phyloP scores from a whole-genome alignment of 2,329 filamentous ascomycete genomes.

The Pseudogymnoascus pannorum region DNA sequence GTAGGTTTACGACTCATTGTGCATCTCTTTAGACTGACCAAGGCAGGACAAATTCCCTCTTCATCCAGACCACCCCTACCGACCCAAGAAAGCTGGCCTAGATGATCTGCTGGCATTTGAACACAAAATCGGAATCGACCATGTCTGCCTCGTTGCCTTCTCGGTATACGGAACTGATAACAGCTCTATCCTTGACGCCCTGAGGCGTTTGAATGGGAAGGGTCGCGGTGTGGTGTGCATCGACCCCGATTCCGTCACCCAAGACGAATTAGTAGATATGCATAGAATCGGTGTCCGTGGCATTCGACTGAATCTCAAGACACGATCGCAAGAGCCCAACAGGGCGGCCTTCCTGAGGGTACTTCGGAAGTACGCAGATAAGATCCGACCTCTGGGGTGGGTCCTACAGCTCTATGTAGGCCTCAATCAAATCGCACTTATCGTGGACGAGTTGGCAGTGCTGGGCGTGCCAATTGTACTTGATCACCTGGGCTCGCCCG shows the following conservation, averaged over 20 bases:
- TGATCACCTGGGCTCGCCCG: slow-evolving; percentile 24
- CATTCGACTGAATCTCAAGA: slow-evolving; percentile 28
- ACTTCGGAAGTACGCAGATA: slow-evolving; percentile 21
- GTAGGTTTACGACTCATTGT: slow-evolving; percentile 16
- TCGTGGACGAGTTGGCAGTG: slow-evolving; percentile 21
- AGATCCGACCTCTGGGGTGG: slow-evolving; percentile 25
- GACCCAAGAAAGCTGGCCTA: slow-evolving; percentile 18
- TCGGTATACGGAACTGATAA: slow-evolving; percentile 30
- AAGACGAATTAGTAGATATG: slow-evolving; percentile 21
- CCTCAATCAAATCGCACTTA: slow-evolving; percentile 19
- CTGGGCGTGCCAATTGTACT: slow-evolving; percentile 24
- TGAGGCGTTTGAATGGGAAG: slow-evolving; percentile 19
- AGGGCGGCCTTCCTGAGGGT: slow-evolving; percentile 19
- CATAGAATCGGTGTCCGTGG: slow-evolving; percentile 26
- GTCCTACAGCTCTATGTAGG: slow-evolving; percentile 28
- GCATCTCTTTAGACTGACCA: neutral
- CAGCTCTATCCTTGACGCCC: slow-evolving; percentile 26
- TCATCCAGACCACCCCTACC: slow-evolving; percentile 15
- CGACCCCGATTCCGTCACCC: slow-evolving; percentile 20
- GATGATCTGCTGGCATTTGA: slow-evolving; percentile 22
- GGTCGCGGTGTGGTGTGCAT: slow-evolving; percentile 27
- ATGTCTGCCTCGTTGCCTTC: slow-evolving; percentile 25
- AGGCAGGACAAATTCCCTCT: slow-evolving; percentile 15
- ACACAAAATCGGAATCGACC: slow-evolving; percentile 21
- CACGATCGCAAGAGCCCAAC: slow-evolving; percentile 18